Evolutionary conservation across 2,329 filamentous ascomycete species (phyloP).

Genomic region (Alternaria solani): DNA sequence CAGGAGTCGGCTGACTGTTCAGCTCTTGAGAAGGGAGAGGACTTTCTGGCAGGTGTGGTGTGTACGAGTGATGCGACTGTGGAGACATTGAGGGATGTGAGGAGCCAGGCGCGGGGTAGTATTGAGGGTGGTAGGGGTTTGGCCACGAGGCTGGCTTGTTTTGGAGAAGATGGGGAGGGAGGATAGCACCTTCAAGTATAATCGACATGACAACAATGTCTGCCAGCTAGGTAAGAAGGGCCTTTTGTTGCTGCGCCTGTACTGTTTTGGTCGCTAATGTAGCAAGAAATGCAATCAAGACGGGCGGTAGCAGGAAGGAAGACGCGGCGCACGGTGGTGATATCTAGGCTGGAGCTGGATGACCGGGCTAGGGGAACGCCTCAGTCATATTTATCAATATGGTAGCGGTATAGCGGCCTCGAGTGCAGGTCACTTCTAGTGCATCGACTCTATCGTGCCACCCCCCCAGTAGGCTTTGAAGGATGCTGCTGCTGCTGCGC

Average conservation of each 20-base stretch:
- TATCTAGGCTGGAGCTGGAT: conserved; percentile 19
- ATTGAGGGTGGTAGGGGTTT: conserved; percentile 34
- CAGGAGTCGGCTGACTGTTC: conserved; percentile 32
- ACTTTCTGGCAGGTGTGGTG: conserved; percentile 39
- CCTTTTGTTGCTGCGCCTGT: conserved; percentile 27
- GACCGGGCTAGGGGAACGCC: conserved; percentile 27
- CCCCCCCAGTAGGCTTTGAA: conserved; percentile 35
- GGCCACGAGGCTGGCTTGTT: conserved; percentile 40
- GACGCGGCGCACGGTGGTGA: conserved; percentile 15
- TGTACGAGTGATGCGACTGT: conserved; percentile 39
- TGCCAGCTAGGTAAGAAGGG: conserved; percentile 16
- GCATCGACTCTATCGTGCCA: conserved; percentile 43
- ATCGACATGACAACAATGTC: conserved; percentile 42
- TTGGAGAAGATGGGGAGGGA: conserved; percentile 45
- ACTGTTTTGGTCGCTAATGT: conserved; percentile 20
- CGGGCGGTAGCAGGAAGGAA: conserved; percentile 16
- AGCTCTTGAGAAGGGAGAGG: conserved; percentile 39
- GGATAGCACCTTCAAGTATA: conserved; percentile 46
- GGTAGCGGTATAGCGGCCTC: conserved; percentile 23
- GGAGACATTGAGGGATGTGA: conserved; percentile 46
- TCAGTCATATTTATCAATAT: conserved; percentile 36
- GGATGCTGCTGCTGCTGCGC: conserved; percentile 30
- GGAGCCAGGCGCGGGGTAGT: conserved; percentile 36
- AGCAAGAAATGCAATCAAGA: conserved; percentile 17
- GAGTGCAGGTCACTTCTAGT: conserved; percentile 36